Base-by-base conservation (phyloP, 768 basidiomycete species). In the Hemileccinum impolitum region DNA sequence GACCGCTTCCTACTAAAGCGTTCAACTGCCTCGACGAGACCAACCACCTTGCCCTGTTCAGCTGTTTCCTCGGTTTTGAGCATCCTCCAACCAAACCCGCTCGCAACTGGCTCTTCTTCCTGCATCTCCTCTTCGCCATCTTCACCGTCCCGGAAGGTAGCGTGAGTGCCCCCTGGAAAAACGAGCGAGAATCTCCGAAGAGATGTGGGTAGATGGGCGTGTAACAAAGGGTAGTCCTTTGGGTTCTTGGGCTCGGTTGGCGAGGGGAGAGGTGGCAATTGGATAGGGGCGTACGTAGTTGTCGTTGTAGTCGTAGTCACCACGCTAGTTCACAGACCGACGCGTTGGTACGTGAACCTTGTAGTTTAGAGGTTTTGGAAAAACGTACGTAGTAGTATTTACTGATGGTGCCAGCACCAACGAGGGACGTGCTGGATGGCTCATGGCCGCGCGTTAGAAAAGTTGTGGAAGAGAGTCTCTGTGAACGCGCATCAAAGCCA, bases 231-330 rank as follows among this genome's bases (percentile, higher is more conserved):
- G 61, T 90, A 93, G 47, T 76, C 74, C 69, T 92, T 91, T 7
- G 84, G 77, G 65, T 91, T 86, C 58, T 84, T 85, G 18, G 88
- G 87, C 10, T 81, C 77, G 1, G 78, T 68, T 3, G 87, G 88
- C 3, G 82, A 70, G 9, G 90, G 88, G 2, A 92, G 69, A 8
- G 84, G 70, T 2, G 90, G 90, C 3, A 93, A 66, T 34, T 81
- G 85, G 54, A 93, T 90, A n/a, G 90, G 90, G 47, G 90, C 85
- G 71, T 93, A 91, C 11, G 85, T 82, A 2, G 91, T 93, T 1
- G 90, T 93, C 2, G 91, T 93, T 0, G 88, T 90, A 2, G 91
- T 93, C n/a, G 87, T 92, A 42, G 90, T 93, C 58, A 90, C 85
- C 59, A 93, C 88, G 46, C 90, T 93, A 62, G 32, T 56, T 36